phyloP scores from a whole-genome alignment of 257 asterid species.

The Anisodus acutangulus region DNA sequence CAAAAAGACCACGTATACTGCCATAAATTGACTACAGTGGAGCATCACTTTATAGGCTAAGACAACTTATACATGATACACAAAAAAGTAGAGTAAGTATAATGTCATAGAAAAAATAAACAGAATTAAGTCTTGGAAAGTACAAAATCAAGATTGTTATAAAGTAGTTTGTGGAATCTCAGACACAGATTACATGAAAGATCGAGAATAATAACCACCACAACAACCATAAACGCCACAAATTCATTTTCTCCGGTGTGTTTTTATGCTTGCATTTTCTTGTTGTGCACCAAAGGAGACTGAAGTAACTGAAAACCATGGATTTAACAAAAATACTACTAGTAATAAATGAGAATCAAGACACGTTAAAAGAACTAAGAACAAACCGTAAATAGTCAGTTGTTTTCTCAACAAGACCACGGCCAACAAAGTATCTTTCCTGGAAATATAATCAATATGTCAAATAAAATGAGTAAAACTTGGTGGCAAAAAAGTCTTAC shows the following conservation, averaged over 20 bases:
- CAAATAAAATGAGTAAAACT: neutral
- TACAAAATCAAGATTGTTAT: neutral
- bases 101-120: neutral
- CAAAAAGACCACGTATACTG: neutral
- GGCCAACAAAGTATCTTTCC: slow-evolving; percentile 99
- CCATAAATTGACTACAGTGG: neutral
- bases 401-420: slow-evolving; percentile 93
- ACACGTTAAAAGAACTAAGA: slow-evolving; percentile 19
- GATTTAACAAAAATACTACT: neutral
- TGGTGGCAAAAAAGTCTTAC: neutral
- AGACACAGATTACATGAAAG: neutral
- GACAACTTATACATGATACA: neutral
- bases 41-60: neutral
- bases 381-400: slow-evolving; percentile 84
- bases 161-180: neutral
- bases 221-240: slow-evolving; percentile 24
- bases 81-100: slow-evolving; percentile 7
- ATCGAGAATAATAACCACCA: neutral
- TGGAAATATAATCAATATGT: slow-evolving; percentile 43
- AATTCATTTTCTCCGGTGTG: neutral
- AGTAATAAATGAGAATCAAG: neutral
- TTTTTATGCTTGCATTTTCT: neutral
- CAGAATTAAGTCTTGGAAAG: neutral
- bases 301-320: neutral
- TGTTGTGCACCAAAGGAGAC: neutral